Evolutionary conservation across 2,329 filamentous ascomycete species (phyloP), one percentile per base, ranked within the genome.

Genomic region (Ilyonectria robusta): DNA sequence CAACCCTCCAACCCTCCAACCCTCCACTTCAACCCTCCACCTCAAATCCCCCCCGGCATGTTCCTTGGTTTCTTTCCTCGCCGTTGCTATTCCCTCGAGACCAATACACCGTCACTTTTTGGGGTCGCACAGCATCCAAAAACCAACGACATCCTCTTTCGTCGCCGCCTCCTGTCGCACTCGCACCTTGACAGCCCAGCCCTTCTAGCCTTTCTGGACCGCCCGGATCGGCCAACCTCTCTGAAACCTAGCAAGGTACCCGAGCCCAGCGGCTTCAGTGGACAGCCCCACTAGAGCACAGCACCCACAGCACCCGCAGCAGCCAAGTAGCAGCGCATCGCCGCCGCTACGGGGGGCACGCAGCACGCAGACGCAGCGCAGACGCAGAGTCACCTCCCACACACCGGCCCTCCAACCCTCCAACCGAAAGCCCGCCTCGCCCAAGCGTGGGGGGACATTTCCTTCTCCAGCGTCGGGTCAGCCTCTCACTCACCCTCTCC

Each of bases 401-500:
- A 31, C 21, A 37, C 46, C 37, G 23, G 47, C 58, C 48, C 46
- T 54, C 40, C 64, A 48, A 55, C 59, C 59, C 54, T 59, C 48
- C 48, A 57, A 61, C 35, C 57, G 51, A 66, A 53, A 57, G 35
- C 54, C 64, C 57, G 31, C 59, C 47, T 63, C 59, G 59, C 54
- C 61, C 65, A 59, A 65, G 59, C 65, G 65, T 65, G 65, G 65
- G 65, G 64, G 65, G 35, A 50, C 56, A 46, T 54, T 65, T 47
- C 54, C 44, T 42, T 60, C 46, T 48, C 44, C 50, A 61, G 56
- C 35, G 44, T 54, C 65, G 48, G 42, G 59, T 58, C 60, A 66
- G 60, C 58, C 62, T 68, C 63, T 66, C 70, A 62, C 70, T 62
- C 66, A 69, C 40, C 68, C 62, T 73, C 61, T 63, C 67, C 60